These are phyloP conservation scores for Populus trichocarpa DNA, from an alignment of 441 rosid genomes.

Conservation along the genomic window DNA sequence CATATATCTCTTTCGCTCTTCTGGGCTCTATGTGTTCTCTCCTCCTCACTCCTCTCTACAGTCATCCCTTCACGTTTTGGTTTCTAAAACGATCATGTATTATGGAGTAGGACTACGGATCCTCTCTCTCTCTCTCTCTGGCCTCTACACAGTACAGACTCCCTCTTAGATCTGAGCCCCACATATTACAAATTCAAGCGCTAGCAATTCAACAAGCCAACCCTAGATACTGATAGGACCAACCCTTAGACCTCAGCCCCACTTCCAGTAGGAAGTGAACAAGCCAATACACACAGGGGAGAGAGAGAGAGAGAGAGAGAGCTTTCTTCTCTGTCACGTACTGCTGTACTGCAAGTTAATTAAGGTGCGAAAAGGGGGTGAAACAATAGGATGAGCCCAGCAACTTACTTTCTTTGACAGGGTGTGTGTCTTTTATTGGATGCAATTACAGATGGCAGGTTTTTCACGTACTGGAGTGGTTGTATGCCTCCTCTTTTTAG, in stretches of 20 bases:
- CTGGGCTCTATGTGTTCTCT: neutral
- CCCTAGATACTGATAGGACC: neutral
- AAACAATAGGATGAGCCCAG: slow-evolving; percentile 17
- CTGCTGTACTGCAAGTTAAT: slow-evolving; percentile 27
- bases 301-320: neutral
- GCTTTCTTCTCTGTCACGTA: slow-evolving; percentile 13
- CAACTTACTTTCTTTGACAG: neutral
- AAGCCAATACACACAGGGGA: neutral
- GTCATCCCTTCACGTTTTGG: neutral
- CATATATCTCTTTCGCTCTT: slow-evolving; percentile 12
- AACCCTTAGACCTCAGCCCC: neutral
- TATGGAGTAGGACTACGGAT: too few relatives aligned
- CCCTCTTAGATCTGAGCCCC: neutral
- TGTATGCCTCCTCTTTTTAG: neutral
- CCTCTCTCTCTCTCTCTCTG: too few relatives aligned
- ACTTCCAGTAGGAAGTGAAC: neutral
- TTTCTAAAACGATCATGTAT: neutral
- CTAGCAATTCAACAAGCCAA: neutral
- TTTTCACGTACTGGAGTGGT: neutral
- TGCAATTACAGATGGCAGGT: slow-evolving; percentile 2
- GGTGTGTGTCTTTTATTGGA: neutral
- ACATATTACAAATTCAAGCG: neutral
- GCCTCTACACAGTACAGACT: neutral
- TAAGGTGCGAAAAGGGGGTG: slow-evolving; percentile 10
- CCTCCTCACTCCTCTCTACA: neutral